Base-by-base conservation (phyloP, 139 green algal genomes). In the Eudorina sp. region DNA sequence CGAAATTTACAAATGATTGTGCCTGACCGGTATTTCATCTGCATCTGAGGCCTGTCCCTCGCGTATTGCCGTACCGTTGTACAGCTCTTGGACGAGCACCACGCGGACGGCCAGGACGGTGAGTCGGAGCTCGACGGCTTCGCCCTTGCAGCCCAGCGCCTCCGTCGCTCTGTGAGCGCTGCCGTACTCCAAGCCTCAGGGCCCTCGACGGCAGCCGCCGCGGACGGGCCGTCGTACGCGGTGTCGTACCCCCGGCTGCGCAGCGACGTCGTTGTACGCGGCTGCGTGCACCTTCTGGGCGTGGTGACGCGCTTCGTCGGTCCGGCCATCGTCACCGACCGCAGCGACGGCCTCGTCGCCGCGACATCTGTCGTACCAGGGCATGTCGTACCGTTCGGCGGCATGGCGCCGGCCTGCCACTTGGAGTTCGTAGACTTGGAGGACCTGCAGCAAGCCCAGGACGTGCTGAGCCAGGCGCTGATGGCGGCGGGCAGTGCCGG, bases 211-310 rank as follows among this genome's bases (percentile, higher is more conserved):
- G 51, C 34, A n/a, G 4, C 74, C 16, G 46, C 74, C 46, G 29
- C 74, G 6, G 74, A 11, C n/a, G n/a, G n/a, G 74, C 46, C n/a
- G 46, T 13, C 16, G 46, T 8, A 16, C 46, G 7, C 29, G 31
- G 25, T 4, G n/a, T 2, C 25, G 48, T 13, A 13, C 6, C 25
- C 62, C 25, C 62, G 27, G 11, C 70, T 58, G 70, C 7, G 7
- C 76, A 46, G 76, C 53, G 31, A 21, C 31, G 79, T 38, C 1
- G 80, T 77, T 11, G 79, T 85, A 46, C 62, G 43, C 0, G 80
- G 62, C n/a, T 86, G 80, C 14, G 62, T 86, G 43, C 80, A 86
- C 62, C 80, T 86, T 13, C 80, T 86, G 31, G 80, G 62, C 1
- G 80, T 86, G 41, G 60, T 86, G 0, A 36, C 25, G 9, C 29